Conservation (phyloP, 1,284 basidiomycete genomes). For the Fomes fomentarius region DNA sequence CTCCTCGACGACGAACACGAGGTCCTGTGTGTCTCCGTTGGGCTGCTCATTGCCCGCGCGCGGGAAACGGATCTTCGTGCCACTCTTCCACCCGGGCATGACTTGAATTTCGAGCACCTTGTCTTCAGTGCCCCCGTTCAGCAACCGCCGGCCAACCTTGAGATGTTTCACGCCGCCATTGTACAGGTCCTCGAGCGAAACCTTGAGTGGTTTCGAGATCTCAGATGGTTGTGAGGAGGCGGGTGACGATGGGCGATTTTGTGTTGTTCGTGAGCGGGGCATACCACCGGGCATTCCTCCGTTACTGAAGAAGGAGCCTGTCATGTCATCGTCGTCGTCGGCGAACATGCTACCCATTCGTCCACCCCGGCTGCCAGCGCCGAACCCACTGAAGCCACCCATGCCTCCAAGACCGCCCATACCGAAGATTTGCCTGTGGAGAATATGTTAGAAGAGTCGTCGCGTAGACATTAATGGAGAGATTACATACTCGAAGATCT, state of each 20-base stretch:
- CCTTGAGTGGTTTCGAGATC: conserved; percentile 83
- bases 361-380: conserved; percentile 36
- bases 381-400: conserved; percentile 41
- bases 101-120: conserved; percentile 92
- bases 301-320: conserved; percentile 41
- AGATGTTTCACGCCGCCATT: conserved; percentile 88
- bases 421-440: conserved; percentile 67
- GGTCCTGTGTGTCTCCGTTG: conserved; percentile 78
- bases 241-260: conserved; percentile 24
- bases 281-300: conserved; percentile 52
- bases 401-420: conserved; percentile 48
- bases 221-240: conserved; percentile 54
- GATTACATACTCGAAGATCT: conserved; percentile 84
- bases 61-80: conserved; percentile 91
- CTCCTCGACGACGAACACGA: conserved; percentile 92
- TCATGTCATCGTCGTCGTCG: conserved; percentile 56
- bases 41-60: conserved; percentile 84
- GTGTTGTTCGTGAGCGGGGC: conserved; percentile 35
- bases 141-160: conserved; percentile 80
- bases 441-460: conserved; percentile 22
- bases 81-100: conserved; percentile 85
- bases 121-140: conserved; percentile 81
- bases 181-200: conserved; percentile 92
- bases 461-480: not conserved
- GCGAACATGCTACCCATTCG: conserved; percentile 39